Conservation (phyloP, 352 stramenopile genomes). For the Globisporangium solare region DNA sequence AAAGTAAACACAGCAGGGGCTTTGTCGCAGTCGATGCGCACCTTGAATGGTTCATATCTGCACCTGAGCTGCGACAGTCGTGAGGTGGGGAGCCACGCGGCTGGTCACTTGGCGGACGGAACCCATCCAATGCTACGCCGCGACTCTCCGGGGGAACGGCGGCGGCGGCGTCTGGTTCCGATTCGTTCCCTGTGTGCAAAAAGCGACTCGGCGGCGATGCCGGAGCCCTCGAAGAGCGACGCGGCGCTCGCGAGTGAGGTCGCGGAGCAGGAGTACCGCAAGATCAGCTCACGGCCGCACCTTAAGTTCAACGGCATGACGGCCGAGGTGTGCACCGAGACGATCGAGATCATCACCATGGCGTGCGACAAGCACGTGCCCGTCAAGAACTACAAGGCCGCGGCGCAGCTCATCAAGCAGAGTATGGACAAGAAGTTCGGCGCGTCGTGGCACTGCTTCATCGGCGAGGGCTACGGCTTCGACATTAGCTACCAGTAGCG, state of each 20-base stretch:
- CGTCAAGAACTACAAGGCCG: constrained; percentile 93
- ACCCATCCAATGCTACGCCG: no score
- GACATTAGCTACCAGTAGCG: constrained; percentile 95
- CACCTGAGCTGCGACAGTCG: no score
- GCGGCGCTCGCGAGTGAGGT: constrained; percentile 30
- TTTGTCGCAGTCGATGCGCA: no score
- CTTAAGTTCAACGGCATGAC: constrained; percentile 90
- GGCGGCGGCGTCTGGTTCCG: no score
- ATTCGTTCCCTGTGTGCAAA: no score
- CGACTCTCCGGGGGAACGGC: no score
- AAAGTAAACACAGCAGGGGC: no score
- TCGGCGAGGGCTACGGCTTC: constrained; percentile 96
- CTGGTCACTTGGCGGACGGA: no score
- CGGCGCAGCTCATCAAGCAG: constrained; percentile 92
- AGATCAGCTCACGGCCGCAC: constrained; percentile 79
- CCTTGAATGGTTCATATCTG: no score
- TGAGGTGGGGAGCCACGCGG: no score
- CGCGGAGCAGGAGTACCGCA: constrained; percentile 74
- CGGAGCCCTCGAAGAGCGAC: constrained; percentile 44
- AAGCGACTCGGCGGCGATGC: constrained; percentile 25
- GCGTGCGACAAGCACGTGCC: constrained; percentile 93
- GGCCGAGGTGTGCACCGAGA: constrained; percentile 92
- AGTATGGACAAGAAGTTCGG: constrained; percentile 98
- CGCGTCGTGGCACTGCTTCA: constrained; percentile 93
- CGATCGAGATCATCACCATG: constrained; percentile 96